Conservation (phyloP, 2,329 filamentous ascomycete species). For the Geoglossum cookeanum region DNA sequence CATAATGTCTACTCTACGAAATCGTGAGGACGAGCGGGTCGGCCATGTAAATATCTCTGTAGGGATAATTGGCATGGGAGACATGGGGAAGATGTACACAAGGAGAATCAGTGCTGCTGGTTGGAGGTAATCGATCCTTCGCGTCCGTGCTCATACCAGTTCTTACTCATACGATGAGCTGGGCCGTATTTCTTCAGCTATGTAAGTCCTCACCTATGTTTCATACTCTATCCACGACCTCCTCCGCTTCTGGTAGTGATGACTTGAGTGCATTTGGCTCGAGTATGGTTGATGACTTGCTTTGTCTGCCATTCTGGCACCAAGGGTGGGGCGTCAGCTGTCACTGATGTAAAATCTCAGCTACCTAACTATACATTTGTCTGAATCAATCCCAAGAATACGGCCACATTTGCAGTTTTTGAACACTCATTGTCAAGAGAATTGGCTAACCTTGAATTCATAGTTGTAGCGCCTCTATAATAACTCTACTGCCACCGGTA, state of each 20-base stretch:
- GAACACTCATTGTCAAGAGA: not conserved
- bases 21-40: too few relatives aligned
- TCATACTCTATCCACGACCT: not conserved
- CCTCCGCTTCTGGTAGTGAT: conserved; percentile 45
- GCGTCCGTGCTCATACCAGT: not conserved
- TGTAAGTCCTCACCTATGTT: not conserved
- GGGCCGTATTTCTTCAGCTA: not conserved
- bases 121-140: conserved; percentile 62
- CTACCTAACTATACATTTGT: conserved; percentile 83
- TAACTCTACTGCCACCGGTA: not conserved
- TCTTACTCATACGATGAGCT: not conserved
- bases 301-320: conserved; percentile 60
- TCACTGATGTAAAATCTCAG: conserved; percentile 99
- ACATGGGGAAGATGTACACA: conserved; percentile 99
- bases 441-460: not conserved
- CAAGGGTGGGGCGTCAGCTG: conserved; percentile 38
- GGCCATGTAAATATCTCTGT: conserved; percentile 35
- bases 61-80: conserved; percentile 95
- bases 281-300: conserved; percentile 58
- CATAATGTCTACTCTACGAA: not conserved
- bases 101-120: conserved; percentile 72
- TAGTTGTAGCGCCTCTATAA: not conserved
- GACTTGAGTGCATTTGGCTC: conserved; percentile 99
- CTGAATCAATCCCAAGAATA: conserved; percentile 38
- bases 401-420: conserved; percentile 2